Evolutionary conservation across 768 basidiomycete genomes (phyloP).

Genomic region (Cubamyces lactineus): DNA sequence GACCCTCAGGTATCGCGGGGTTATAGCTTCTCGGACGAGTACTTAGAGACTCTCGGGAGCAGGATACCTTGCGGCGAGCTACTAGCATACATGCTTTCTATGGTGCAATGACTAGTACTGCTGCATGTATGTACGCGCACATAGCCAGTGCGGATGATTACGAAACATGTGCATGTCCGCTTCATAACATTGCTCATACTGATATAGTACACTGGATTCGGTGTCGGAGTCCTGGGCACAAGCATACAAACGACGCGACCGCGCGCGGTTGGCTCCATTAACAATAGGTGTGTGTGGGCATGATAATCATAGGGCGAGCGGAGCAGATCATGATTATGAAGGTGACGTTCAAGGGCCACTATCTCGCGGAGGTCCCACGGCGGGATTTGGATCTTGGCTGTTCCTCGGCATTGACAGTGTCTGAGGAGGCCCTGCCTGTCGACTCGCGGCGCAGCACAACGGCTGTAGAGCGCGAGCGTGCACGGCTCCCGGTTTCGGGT

Average conservation of each 20-base stretch:
- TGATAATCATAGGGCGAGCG: not conserved
- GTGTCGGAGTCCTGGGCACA: no score
- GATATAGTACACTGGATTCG: no score
- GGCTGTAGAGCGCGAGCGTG: constrained; percentile 19
- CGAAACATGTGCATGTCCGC: not conserved
- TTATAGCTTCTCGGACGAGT: no score
- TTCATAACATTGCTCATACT: not conserved
- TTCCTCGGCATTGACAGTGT: constrained; percentile 20
- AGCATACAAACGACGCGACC: no score
- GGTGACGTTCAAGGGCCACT: not conserved
- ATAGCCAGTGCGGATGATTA: no score
- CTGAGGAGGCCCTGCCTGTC: constrained; percentile 22
- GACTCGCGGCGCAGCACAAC: constrained; percentile 10
- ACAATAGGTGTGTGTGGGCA: not conserved
- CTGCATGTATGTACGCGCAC: no score
- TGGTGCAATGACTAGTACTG: not conserved
- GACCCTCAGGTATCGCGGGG: not conserved
- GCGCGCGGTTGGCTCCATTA: no score
- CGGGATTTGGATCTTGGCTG: constrained; percentile 18
- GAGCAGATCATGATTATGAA: not conserved
- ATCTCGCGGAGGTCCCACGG: constrained; percentile 15
- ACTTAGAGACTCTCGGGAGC: no score
- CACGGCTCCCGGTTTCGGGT: constrained; percentile 3
- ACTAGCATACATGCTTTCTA: constrained; percentile 1
- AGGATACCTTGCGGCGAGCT: not conserved